Evolutionary conservation across 2,329 filamentous ascomycete species (phyloP).

Genomic region (Alternaria sp.): DNA sequence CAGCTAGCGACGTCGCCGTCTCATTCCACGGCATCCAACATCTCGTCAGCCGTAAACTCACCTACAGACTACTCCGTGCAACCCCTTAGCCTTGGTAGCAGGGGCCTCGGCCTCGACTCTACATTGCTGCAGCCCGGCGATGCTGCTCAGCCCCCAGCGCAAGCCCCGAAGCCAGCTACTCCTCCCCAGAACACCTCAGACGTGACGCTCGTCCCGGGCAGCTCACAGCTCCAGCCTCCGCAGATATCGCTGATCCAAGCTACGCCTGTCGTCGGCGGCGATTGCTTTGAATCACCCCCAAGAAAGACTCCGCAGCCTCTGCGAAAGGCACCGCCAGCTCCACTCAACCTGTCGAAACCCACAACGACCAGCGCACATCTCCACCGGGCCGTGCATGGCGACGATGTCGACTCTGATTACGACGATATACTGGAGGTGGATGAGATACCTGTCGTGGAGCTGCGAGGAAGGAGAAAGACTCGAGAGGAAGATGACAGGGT

Average conservation of each 20-base stretch:
- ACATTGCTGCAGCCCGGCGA: constrained; percentile 23
- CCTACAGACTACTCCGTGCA: constrained; percentile 45
- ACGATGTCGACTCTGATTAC: constrained; percentile 82
- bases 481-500: constrained; percentile 85
- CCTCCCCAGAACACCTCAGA: constrained; percentile 17
- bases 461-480: constrained; percentile 78
- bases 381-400: constrained; percentile 54
- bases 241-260: constrained; percentile 48
- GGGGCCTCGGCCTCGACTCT: constrained; percentile 34
- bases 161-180: constrained; percentile 15
- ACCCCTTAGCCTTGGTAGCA: constrained; percentile 31
- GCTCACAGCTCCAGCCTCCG: constrained; percentile 36
- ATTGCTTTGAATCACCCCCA: constrained; percentile 45
- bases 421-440: constrained; percentile 77
- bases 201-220: constrained; percentile 13
- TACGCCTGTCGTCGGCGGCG: constrained; percentile 47
- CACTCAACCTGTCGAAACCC: constrained; percentile 70
- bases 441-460: constrained; percentile 62
- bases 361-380: constrained; percentile 53
- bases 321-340: constrained; percentile 84
- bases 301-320: constrained; percentile 54
- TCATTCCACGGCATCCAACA: constrained; percentile 36
- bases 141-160: constrained; percentile 17
- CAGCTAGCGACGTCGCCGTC: constrained; percentile 42
- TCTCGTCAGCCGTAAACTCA: constrained; percentile 36